Conservation (phyloP, 768 basidiomycete species). For the Kwoniella mangroviensis region DNA sequence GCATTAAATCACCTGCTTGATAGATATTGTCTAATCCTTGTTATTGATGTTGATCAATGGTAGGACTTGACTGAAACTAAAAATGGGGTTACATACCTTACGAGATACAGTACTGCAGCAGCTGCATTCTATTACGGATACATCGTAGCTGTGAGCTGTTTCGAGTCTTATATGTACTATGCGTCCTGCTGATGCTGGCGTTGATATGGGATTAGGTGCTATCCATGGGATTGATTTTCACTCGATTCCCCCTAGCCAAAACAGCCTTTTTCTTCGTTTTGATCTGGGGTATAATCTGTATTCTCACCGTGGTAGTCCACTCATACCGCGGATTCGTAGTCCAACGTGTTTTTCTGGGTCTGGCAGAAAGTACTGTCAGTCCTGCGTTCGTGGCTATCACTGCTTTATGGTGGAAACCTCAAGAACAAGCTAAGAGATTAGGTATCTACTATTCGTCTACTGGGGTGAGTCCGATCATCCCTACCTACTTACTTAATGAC, state of each 20-base stretch:
- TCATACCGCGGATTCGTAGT: conserved; percentile 48
- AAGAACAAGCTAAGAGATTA: conserved; percentile 55
- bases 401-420: conserved; percentile 57
- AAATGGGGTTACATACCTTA: conserved; percentile 44
- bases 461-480: conserved; percentile 33
- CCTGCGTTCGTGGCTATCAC: conserved; percentile 59
- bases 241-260: conserved; percentile 39
- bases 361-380: conserved; percentile 53
- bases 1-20: neutral
- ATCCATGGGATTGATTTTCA: conserved; percentile 49
- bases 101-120: conserved; percentile 50
- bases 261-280: conserved; percentile 38
- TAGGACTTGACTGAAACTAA: conserved; percentile 39
- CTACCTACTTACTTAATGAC: too few relatives aligned
- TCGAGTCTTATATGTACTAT: too few relatives aligned
- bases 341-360: conserved; percentile 53
- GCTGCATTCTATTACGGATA: conserved; percentile 58
- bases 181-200: neutral
- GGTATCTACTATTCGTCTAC: conserved; percentile 58
- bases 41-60: neutral
- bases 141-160: conserved; percentile 41
- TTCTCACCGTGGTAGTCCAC: conserved; percentile 45
- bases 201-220: conserved; percentile 21
- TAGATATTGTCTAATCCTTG: neutral
- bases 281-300: conserved; percentile 49